Evolutionary conservation across 805 yeast species (phyloP).

Genomic region (Lachancea sp.): DNA sequence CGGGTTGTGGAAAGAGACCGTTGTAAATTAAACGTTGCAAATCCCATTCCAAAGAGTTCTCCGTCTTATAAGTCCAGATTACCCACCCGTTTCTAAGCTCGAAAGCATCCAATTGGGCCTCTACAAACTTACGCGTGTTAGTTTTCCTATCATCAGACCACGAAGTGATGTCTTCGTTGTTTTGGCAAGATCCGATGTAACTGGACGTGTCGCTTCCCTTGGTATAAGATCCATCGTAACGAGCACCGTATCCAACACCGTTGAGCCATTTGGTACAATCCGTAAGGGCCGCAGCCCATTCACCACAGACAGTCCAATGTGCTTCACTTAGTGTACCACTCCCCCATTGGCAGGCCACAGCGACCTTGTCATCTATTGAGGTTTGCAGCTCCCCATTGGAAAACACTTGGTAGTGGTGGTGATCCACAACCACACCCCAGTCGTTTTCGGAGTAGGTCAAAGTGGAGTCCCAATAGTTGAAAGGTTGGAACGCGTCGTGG

Average conservation of each 20-base stretch:
- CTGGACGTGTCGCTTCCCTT: conserved; percentile 30
- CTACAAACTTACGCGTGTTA: conserved; percentile 63
- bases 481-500: conserved; percentile 74
- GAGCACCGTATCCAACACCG: conserved; percentile 78
- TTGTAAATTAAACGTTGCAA: conserved; percentile 49
- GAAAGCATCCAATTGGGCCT: conserved; percentile 86
- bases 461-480: conserved; percentile 57
- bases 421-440: conserved; percentile 75
- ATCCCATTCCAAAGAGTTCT: conserved; percentile 81
- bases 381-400: conserved; percentile 53
- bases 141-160: conserved; percentile 57
- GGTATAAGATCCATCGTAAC: conserved; percentile 59
- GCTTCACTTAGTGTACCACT: conserved; percentile 40
- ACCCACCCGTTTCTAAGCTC: conserved; percentile 80
- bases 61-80: conserved; percentile 93
- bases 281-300: conserved; percentile 87
- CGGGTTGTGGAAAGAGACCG: conserved; percentile 76
- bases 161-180: conserved; percentile 38
- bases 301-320: conserved; percentile 78
- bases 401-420: conserved; percentile 88
- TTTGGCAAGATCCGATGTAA: conserved; percentile 58
- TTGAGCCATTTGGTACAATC: conserved; percentile 88
- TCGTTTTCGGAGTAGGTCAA: conserved; percentile 37
- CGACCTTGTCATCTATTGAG: conserved; percentile 55
- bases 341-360: conserved; percentile 48